A percentile compares a stretch with the other conserved stretches of the same genome.
phyloP scores from a whole-genome alignment of 2,329 filamentous ascomycete genomes.

The Alternaria alternata region DNA sequence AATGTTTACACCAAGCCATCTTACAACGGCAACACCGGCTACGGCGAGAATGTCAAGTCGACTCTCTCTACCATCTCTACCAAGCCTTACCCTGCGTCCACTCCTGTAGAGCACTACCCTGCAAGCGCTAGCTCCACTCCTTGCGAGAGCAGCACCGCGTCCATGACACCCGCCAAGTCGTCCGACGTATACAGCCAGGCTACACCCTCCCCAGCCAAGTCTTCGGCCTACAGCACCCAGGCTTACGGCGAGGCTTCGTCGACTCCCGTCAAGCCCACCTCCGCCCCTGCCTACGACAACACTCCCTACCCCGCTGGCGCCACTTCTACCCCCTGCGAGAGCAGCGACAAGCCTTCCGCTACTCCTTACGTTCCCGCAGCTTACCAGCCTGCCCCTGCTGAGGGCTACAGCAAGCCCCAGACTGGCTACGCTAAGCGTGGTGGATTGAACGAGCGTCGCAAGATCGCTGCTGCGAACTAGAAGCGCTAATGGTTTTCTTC shows the following conservation, averaged over 20 bases:
- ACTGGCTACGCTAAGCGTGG: conserved; percentile 32
- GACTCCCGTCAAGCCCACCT: not conserved
- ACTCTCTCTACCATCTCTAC: conserved; percentile 7
- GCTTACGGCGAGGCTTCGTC: conserved; percentile 1
- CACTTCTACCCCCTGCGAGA: conserved; percentile 22
- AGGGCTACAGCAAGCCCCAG: conserved; percentile 7
- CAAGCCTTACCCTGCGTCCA: conserved; percentile 1
- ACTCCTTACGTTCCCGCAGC: conserved; percentile 7
- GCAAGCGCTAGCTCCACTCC: conserved; percentile 7
- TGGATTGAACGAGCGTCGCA: conserved; percentile 33
- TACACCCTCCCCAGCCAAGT: conserved; percentile 1
- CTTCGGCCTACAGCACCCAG: not conserved
- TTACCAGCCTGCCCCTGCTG: not conserved
- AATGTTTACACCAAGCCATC: conserved; percentile 10
- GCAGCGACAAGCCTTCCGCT: conserved; percentile 14
- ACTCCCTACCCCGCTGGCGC: conserved; percentile 8
- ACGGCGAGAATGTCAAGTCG: not conserved
- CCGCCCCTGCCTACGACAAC: conserved; percentile 11
- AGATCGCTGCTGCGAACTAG: conserved; percentile 8
- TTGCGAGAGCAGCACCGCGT: conserved; percentile 7
- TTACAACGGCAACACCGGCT: conserved; percentile 3
- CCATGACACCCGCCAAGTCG: not conserved
- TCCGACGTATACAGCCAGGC: conserved; percentile 4
- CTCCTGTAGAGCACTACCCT: not conserved
- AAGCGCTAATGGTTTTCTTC: not conserved